Evolutionary conservation across 2,329 filamentous ascomycete species (phyloP), one percentile per base, ranked within the genome.

Genomic region (Stagonosporopsis chrysanthemi): DNA sequence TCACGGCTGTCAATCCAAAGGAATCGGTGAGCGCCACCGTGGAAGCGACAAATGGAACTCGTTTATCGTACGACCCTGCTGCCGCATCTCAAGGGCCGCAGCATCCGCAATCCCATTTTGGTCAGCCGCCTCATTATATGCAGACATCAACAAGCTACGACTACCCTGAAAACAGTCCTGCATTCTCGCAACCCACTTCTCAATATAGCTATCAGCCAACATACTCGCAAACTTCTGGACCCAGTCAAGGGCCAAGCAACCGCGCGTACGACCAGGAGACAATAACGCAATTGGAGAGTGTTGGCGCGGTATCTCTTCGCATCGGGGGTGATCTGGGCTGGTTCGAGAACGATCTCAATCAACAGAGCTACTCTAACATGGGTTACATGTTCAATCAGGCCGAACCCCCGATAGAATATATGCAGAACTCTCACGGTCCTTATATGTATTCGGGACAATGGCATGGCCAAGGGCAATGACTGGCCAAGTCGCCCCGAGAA

Each of bases 1-100:
- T 65, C 28, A 65, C 61, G 24, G 23, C 59, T 19, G 57, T 65
- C 33, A 65, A 65, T 6, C 39, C 44, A 6, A n/a, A 6, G 5
- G 33, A 43, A 9, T 24, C 46, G 11, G 4, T 17, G 17, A 40
- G 23, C n/a, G 17, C 15, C 14, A 23, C 11, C 31, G 15, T 26
- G 23, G 15, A n/a, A 5, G 11, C 36, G 31, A 6, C 17, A n/a
- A 43, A 47, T n/a, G 31, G 23, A 19, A 31, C 36, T 31, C 29
- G 36, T 15, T 7, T 31, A 22, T 23, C 38, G 12, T 52, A 49
- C 14, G 43, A 33, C 7, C 33, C 43, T 31, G n/a, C 33, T 31
- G n/a, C 33, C 11, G 22, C 43, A 7, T 23, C 36, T 15, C 53
- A 51, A 38, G 36, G 41, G 26, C 19, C 28, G 31, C 54, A 57